Evolutionary conservation across 2,329 filamentous ascomycete genomes (phyloP).

Genomic region (Botrytis deweyae): DNA sequence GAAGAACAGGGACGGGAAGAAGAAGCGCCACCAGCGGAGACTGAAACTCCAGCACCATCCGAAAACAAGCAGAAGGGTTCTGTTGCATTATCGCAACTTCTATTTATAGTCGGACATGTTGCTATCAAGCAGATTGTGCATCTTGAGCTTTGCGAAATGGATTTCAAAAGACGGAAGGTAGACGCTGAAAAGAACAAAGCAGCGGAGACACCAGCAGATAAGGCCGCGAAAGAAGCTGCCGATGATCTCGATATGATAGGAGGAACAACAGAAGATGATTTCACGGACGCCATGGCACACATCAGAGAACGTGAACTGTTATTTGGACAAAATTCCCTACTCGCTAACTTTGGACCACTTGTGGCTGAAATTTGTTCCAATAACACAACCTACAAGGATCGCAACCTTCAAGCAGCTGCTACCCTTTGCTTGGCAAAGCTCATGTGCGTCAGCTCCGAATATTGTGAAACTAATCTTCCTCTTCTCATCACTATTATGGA

Average conservation of each 20-base stretch:
- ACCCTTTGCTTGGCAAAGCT: conserved; percentile 95
- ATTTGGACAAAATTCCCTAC: conserved; percentile 77
- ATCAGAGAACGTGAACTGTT: conserved; percentile 82
- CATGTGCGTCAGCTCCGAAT: conserved; percentile 97
- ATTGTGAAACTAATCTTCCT: conserved; percentile 89
- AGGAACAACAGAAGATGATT: conserved; percentile 92
- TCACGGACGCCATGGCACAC: conserved; percentile 81
- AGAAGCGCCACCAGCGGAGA: conserved; percentile 21
- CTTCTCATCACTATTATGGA: conserved; percentile 98
- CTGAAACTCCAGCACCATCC: conserved; percentile 21
- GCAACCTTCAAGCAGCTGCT: conserved; percentile 86
- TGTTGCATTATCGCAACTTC: conserved; percentile 78
- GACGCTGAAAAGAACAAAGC: conserved; percentile 72
- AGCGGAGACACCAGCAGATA: conserved; percentile 48
- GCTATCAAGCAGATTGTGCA: conserved; percentile 99
- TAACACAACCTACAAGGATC: conserved; percentile 88
- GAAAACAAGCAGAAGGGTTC: conserved; percentile 63
- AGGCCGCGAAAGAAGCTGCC: conserved; percentile 63
- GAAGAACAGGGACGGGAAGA: conserved; percentile 34
- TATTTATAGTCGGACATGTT: conserved; percentile 94
- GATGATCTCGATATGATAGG: conserved; percentile 96
- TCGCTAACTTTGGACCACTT: conserved; percentile 88
- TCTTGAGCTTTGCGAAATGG: conserved; percentile 92
- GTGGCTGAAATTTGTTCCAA: conserved; percentile 93
- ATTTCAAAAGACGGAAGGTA: conserved; percentile 95